A percentile compares a stretch with the other conserved stretches of the same genome.
Conservation (phyloP, 805 yeast genomes). For the Debaryomyces maramus region DNA sequence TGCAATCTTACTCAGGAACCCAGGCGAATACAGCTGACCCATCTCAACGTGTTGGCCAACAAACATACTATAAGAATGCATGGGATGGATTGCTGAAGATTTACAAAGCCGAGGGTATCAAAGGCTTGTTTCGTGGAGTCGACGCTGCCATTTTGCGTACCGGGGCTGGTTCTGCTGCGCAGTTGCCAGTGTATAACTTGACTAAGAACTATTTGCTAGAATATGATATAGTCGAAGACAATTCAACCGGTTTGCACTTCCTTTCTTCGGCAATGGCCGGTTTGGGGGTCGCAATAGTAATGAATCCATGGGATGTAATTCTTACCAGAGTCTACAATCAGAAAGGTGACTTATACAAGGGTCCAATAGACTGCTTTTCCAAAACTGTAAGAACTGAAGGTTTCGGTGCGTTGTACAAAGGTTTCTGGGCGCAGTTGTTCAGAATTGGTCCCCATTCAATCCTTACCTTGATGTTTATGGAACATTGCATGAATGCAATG, state of each 20-base stretch:
- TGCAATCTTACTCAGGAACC: constrained; percentile 79
- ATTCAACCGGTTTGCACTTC: constrained; percentile 66
- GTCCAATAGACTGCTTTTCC: constrained; percentile 83
- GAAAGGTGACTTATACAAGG: constrained; percentile 79
- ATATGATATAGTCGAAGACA: constrained; percentile 55
- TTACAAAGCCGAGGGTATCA: constrained; percentile 64
- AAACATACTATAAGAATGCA: constrained; percentile 77
- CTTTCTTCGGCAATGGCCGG: constrained; percentile 78
- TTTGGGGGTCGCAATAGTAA: constrained; percentile 86
- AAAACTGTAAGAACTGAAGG: constrained; percentile 88
- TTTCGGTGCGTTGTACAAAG: constrained; percentile 84
- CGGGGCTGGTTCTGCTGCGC: constrained; percentile 94
- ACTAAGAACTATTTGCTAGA: constrained; percentile 64
- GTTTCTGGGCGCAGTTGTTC: constrained; percentile 88
- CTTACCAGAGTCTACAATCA: constrained; percentile 95
- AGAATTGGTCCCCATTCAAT: constrained; percentile 96
- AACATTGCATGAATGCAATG: constrained; percentile 76
- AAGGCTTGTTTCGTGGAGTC: constrained; percentile 84
- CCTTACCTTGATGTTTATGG: constrained; percentile 89
- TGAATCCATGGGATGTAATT: constrained; percentile 98
- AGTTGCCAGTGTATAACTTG: constrained; percentile 84
- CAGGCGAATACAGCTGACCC: constrained; percentile 28
- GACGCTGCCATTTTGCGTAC: constrained; percentile 94
- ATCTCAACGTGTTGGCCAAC: constrained; percentile 68
- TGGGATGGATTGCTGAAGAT: constrained; percentile 68